A percentile compares a stretch with the other conserved stretches of the same genome.
phyloP scores from a whole-genome alignment of 805 yeast species.

The Zygoascus biomembranicola region DNA sequence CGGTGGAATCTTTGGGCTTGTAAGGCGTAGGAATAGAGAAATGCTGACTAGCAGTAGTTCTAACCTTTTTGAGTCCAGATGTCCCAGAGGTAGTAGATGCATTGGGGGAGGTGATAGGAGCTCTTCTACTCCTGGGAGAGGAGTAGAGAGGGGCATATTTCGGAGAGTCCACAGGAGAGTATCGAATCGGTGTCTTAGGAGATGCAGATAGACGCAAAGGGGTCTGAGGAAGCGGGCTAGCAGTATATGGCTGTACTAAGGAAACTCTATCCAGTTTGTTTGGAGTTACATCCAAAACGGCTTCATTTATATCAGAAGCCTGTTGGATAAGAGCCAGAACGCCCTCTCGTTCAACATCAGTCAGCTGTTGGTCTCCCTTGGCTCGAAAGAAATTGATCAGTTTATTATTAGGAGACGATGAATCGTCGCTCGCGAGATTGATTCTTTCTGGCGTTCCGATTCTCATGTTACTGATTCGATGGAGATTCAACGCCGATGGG shows the following conservation, averaged over 20 bases:
- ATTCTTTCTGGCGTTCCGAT: neutral
- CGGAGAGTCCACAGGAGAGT: neutral
- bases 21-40: slow-evolving; percentile 4
- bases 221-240: neutral
- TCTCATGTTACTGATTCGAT: neutral
- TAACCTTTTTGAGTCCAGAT: slow-evolving; percentile 26
- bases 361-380: slow-evolving; percentile 68
- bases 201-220: neutral
- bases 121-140: neutral
- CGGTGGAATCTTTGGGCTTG: neutral
- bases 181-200: slow-evolving; percentile 1
- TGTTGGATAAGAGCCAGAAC: slow-evolving; percentile 26
- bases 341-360: slow-evolving; percentile 75
- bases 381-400: slow-evolving; percentile 61
- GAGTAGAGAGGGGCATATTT: neutral
- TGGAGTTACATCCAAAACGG: neutral
- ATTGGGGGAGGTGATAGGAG: slow-evolving; percentile 9
- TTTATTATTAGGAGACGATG: slow-evolving; percentile 41
- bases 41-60: slow-evolving; percentile 2
- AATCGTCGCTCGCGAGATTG: neutral
- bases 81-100: neutral
- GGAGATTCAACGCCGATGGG: neutral
- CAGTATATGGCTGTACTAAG: neutral
- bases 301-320: slow-evolving; percentile 1
- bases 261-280: neutral